A percentile compares a stretch with the other conserved stretches of the same genome.
These are phyloP conservation scores for Conticribra weissflogii DNA, from an alignment of 108 stramenopile species.

Conservation along the genomic window DNA sequence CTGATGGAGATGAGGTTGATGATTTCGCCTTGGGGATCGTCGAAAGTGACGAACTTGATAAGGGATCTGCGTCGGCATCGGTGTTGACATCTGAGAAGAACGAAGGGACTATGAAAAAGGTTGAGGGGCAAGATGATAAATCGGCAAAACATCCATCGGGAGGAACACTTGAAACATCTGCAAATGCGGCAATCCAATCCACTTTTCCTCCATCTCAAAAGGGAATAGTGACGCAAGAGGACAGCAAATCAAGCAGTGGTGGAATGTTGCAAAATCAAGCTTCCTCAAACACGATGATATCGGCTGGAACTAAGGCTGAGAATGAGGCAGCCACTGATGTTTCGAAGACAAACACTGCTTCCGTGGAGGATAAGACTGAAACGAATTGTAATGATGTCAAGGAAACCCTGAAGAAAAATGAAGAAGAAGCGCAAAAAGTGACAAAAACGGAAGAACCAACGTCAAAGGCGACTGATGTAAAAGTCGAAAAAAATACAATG, in stretches of 20 bases:
- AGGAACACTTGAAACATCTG: no score
- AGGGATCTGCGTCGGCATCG: neutral
- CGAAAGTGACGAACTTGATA: neutral
- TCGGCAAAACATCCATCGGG: no score
- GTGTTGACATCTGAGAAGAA: no score
- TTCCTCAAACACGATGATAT: neutral
- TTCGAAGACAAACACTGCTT: neutral
- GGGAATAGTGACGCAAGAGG: no score
- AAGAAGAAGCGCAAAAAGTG: neutral
- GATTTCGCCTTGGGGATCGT: neutral
- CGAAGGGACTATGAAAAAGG: no score
- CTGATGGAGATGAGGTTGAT: constrained; percentile 12
- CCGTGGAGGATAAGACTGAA: neutral
- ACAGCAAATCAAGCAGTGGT: no score
- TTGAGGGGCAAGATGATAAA: no score
- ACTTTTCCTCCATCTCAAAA: no score
- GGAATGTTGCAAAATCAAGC: constrained; percentile 7
- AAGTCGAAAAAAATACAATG: neutral
- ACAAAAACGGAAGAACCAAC: constrained; percentile 2
- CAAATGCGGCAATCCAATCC: no score
- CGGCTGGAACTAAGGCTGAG: constrained; percentile 14
- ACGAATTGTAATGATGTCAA: no score
- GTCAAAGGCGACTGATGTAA: neutral
- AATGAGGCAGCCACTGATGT: neutral
- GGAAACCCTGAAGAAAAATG: neutral